Evolutionary conservation across 306 rosid species (phyloP), one percentile per base, ranked within the genome.

Genomic region (Vigna radiata): DNA sequence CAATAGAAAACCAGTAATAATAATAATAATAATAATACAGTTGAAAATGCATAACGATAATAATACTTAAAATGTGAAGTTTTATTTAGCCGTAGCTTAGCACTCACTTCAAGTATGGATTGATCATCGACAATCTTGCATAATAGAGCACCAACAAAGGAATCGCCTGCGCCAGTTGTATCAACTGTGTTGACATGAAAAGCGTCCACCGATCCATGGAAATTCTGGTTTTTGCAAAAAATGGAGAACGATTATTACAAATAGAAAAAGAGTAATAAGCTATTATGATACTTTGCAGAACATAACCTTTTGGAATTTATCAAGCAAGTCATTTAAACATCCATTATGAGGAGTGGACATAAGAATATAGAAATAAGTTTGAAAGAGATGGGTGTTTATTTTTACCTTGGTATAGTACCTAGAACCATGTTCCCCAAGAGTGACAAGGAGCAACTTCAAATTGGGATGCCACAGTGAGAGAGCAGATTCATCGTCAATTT

Each of bases 81-180:
- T 43, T 43, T 43, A 43, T 43, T 11, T 43, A 43, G 48, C 14
- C 14, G 10, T 11, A 70, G 39, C 3, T n/a, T 21, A 23, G 39
- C 59, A 75, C 86, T 80, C 81, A 92, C 98, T 53, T 89, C 89
- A 56, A 95, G 91, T 36, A 95, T 78, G 48, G 98, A 88, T 70
- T 88, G 97, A 77, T 95, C 97, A 55, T 92, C 98, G 0, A 95
- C 98, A 61, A 95, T 86, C 80, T 90, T 95, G 80, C 70, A 31
- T 39, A 95, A 79, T 1, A 95, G 68, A 8, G 98, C 97, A 50
- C 98, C 98, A 6, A 92, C 91, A 69, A 89, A 95, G 4, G 98
- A 58, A 84, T 95, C 98, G 33, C 98, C 98, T 7, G 98, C 98
- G 7, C 98, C 98, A 14, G 98, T 95, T 27, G 98, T 95, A 60